Conservation (phyloP, 768 basidiomycete genomes). For the Tylopilus balloui region DNA sequence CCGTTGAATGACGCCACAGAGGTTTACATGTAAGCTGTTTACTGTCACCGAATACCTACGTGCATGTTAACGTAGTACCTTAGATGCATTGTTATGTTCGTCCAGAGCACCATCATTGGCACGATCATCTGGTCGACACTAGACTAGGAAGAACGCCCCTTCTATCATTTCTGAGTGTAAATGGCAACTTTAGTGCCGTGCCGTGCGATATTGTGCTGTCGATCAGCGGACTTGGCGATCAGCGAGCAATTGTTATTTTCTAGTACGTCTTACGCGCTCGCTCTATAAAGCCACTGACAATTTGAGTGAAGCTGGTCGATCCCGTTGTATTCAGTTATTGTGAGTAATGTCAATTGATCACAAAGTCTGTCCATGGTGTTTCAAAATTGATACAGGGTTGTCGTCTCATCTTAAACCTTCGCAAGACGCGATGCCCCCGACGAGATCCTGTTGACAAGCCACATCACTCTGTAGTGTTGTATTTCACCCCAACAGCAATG, state of each 20-base stretch:
- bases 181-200: conserved; percentile 6
- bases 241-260: neutral
- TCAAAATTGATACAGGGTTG: conserved; percentile 12
- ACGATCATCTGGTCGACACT: conserved; percentile 31
- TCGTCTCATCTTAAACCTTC: conserved; percentile 23
- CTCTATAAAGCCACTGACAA: neutral
- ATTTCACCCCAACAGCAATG: neutral
- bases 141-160: conserved; percentile 40
- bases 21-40: conserved; percentile 16
- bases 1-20: neutral
- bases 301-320: conserved; percentile 12
- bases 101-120: conserved; percentile 38
- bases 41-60: neutral
- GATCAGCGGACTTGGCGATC: neutral
- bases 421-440: neutral
- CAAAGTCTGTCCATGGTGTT: too few species aligned
- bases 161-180: conserved; percentile 29
- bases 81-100: conserved; percentile 19
- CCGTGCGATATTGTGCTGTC: neutral
- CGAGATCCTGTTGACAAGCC: conserved; percentile 8
- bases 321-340: conserved; percentile 12
- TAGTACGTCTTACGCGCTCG: conserved; percentile 2
- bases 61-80: neutral
- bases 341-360: conserved; percentile 7
- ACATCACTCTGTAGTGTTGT: conserved; percentile 3